These are phyloP conservation scores for Scenedesmus sp. DNA, from an alignment of 163 green algal genomes.

Conservation along the genomic window DNA sequence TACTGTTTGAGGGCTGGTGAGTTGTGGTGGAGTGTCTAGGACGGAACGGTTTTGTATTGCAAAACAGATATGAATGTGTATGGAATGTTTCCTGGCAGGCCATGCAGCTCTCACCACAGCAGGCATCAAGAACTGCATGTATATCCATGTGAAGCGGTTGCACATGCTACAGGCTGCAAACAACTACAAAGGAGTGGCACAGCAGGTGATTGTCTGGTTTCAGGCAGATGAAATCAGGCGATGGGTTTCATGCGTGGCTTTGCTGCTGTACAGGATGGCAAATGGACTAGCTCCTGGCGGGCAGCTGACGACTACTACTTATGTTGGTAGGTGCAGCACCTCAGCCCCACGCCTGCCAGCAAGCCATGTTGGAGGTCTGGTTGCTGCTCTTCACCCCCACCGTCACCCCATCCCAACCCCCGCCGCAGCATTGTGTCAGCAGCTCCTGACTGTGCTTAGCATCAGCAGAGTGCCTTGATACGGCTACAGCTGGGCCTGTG, in stretches of 20 bases:
- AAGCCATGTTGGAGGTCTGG: not conserved
- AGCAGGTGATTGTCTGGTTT: not conserved
- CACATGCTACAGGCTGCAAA: not conserved
- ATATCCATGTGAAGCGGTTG: not conserved
- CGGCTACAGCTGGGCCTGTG: not conserved
- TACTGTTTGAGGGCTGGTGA: slow-evolving; percentile 79
- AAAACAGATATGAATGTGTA: no score
- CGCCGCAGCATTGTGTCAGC: not conserved
- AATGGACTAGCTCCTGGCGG: slow-evolving; percentile 87
- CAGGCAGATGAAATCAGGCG: not conserved
- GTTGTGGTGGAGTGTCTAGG: not conserved
- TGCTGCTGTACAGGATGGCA: slow-evolving; percentile 65
- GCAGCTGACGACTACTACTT: slow-evolving; percentile 93
- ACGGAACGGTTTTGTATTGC: no score
- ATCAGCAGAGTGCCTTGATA: not conserved
- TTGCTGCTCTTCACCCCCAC: not conserved
- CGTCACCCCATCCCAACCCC: no score
- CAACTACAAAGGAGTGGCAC: not conserved
- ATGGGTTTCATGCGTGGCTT: slow-evolving; percentile 57
- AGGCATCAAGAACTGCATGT: slow-evolving; percentile 12
- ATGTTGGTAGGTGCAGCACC: slow-evolving; percentile 57
- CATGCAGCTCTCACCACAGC: slow-evolving; percentile 12
- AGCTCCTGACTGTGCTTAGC: not conserved
- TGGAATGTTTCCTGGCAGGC: no score
- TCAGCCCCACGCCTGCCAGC: not conserved